Evolutionary conservation across 1,284 basidiomycete genomes (phyloP).

Genomic region (Blastosporella zonata): DNA sequence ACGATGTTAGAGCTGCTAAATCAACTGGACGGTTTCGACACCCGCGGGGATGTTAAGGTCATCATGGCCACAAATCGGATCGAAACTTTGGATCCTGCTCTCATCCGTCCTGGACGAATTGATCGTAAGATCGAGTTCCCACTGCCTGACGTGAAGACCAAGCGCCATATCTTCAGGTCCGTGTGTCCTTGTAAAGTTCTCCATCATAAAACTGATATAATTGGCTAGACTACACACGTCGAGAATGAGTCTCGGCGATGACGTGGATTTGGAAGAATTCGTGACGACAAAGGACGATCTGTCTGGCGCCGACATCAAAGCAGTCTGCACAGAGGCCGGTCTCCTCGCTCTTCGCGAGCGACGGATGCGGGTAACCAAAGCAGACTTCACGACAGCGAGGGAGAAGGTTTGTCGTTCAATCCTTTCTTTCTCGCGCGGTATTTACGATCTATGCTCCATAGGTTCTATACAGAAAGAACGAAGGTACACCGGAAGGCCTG

Average conservation of each 20-base stretch:
- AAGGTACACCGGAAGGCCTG: slow-evolving; percentile 85
- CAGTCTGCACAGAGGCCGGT: slow-evolving; percentile 96
- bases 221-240: slow-evolving; percentile 81
- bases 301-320: slow-evolving; percentile 98
- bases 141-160: slow-evolving; percentile 92
- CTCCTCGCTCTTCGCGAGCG: slow-evolving; percentile 92
- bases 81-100: slow-evolving; percentile 92
- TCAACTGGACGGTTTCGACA: slow-evolving; percentile 98
- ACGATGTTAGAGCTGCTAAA: slow-evolving; percentile 99
- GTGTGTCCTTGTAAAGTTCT: slow-evolving; percentile 5
- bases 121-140: slow-evolving; percentile 99
- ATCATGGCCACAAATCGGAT: slow-evolving; percentile 95
- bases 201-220: not conserved
- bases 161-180: slow-evolving; percentile 95
- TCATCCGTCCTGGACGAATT: slow-evolving; percentile 97
- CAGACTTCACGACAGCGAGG: slow-evolving; percentile 82
- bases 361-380: slow-evolving; percentile 95
- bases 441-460: slow-evolving; percentile 25
- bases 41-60: slow-evolving; percentile 98
- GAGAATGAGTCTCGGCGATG: slow-evolving; percentile 89
- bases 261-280: slow-evolving; percentile 96
- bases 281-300: slow-evolving; percentile 96
- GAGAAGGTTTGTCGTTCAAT: slow-evolving; percentile 68
- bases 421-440: not conserved
- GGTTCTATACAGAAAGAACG: slow-evolving; percentile 91